Base-by-base conservation (phyloP, 1,139 yeast genomes). In the Candida labiduridarum region DNA sequence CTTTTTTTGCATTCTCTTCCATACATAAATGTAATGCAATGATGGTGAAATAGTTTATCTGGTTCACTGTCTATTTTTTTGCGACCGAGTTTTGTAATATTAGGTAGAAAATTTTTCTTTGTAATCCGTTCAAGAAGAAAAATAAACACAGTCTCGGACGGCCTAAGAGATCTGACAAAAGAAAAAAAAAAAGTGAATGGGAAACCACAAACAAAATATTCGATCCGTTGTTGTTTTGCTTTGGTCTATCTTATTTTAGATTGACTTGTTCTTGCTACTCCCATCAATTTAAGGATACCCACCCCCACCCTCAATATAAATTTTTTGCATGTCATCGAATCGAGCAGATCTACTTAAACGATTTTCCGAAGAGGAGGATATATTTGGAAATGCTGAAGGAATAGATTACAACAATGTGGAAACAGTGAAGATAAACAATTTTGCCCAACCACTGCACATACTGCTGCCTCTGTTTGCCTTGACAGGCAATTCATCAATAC, bases 361-460 rank as follows among this genome's bases (percentile, higher is more conserved):
- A 40, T 64, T 44, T 52, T 49, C 55, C 7, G 57, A 54, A 38
- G 66, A 62, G 25, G 58, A 68, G 48, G 72, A 70, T 44, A 64
- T 70, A 29, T 69, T 71, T 59, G 74, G 74, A 2, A 64, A 64
- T 51, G 59, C 56, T 7, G 67, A 63, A 46, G 57, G 52, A 12
- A 47, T 51, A 18, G 60, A 60, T 42, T 59, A 56, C 47, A 56
- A 50, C 7, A 33, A 41, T 16, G 38, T 19, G 11, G 45, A 43
- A 31, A 31, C 44, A 41, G 33, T 49, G 35, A 31, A 49, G 41
- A 39, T 53, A 44, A 49, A 50, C 44, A 50, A 43, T 22, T 18
- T 31, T 48, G 41, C 22, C 6, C 18, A 33, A 27, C 44, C 30
- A 19, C 52, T 31, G 49, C 49, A n/a, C 19, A 46, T 55, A 27